Evolutionary conservation across 768 basidiomycete genomes (phyloP), one percentile per base, ranked within the genome.

Genomic region (Auricularia sp.): DNA sequence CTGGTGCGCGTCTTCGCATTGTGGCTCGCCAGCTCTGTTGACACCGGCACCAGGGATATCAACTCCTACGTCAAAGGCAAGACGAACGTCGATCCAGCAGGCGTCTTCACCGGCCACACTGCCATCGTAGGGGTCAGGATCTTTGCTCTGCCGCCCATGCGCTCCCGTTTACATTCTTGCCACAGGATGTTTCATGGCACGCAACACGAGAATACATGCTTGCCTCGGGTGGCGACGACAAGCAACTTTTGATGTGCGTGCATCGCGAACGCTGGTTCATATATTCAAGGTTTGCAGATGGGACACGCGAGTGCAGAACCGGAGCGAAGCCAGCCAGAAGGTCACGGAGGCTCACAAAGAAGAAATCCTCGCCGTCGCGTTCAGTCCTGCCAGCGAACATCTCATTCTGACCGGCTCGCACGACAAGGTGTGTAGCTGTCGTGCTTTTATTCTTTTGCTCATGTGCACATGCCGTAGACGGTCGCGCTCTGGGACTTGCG

Each of bases 151-250:
- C 39, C 12, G 39, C 39, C 39, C 12, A 14, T 14, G 39, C 39
- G 39, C 7, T 2, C 3, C 14, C 21, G 36, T 36, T n/a, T 3
- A 16, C 10, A 66, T 59, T 18, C 62, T 66, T 62, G 18, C 36
- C 44, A 12, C 66, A 96, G 93, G 97, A 99, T 72, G 95, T 99
- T 4, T 94, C 97, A 70, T 99, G 97, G 97, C 89, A 96, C 74
- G 79, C 86, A 1, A 84, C 81, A 3, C 80, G 88, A 70, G 91
- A 93, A 66, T 86, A 87, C 70, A 77, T 93, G 61, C 93, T 98
- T 70, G 94, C 88, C 2, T 98, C 95, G 68, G 97, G 96, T 36
- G 93, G 95, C 21, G 97, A 99, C 67, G 97, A 99, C 74, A 90
- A 88, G 73, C 85, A 91, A 81, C 82, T 99, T 62, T 86, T 97